Conservation (phyloP, 2,329 filamentous ascomycete species). For the Colletotrichum tropicale region DNA sequence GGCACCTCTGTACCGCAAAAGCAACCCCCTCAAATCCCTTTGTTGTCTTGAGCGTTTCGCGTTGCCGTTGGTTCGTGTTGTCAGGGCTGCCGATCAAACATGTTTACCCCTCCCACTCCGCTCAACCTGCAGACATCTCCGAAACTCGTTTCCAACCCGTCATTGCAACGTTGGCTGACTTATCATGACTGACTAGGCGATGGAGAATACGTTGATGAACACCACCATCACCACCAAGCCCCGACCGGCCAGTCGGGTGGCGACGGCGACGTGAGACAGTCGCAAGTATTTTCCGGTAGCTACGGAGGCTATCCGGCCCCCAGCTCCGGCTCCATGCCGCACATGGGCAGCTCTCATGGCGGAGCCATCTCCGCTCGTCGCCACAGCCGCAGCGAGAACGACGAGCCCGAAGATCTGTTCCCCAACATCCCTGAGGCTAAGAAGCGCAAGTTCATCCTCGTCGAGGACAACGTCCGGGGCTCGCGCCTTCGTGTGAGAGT, state of each 20-base stretch:
- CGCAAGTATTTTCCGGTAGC: conserved; percentile 70
- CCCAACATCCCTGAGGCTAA: conserved; percentile 88
- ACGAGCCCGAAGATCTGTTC: conserved; percentile 75
- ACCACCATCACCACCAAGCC: conserved; percentile 70
- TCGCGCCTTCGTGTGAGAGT: conserved; percentile 87
- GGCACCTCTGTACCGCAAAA: conserved; percentile 9
- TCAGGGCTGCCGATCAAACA: conserved; percentile 20
- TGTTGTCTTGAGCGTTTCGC: conserved; percentile 14
- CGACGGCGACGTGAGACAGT: conserved; percentile 70
- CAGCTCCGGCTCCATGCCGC: conserved; percentile 66
- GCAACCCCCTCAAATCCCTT: conserved; percentile 6
- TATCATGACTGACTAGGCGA: conserved; percentile 51
- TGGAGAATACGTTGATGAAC: conserved; percentile 66
- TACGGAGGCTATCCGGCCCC: conserved; percentile 64
- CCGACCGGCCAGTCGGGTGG: conserved; percentile 58
- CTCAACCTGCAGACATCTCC: conserved; percentile 7
- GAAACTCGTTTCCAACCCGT: conserved; percentile 7
- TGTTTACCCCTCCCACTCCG: conserved; percentile 15
- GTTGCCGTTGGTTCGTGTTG: conserved; percentile 5
- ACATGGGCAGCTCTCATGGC: conserved; percentile 47
- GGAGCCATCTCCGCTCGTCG: conserved; percentile 40
- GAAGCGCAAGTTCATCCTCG: conserved; percentile 94
- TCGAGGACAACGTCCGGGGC: conserved; percentile 85
- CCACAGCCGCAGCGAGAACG: conserved; percentile 50
- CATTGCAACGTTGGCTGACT: conserved; percentile 21